Conservation (phyloP, 805 yeast species). For the Sungouiozyma ichnusensis region DNA sequence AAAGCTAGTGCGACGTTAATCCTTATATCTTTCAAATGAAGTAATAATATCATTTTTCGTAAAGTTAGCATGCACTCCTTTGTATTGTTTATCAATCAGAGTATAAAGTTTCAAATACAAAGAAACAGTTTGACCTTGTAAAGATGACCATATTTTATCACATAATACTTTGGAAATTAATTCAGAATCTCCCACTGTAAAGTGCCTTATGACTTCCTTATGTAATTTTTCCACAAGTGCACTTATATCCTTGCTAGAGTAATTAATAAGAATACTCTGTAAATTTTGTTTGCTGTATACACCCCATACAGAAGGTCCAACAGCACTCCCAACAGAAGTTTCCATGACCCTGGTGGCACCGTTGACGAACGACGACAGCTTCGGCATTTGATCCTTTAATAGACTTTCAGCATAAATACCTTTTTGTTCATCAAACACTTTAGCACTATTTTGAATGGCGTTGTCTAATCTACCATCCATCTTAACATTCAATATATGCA, state of each 20-base stretch:
- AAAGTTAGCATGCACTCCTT: constrained; percentile 41
- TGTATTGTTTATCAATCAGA: constrained; percentile 46
- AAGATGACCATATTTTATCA: constrained; percentile 57
- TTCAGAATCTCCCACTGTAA: constrained; percentile 23
- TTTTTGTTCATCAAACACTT: constrained; percentile 25
- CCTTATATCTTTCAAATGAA: constrained; percentile 34
- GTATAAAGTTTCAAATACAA: constrained; percentile 44
- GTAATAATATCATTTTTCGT: constrained; percentile 47
- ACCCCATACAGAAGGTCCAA: constrained; percentile 47
- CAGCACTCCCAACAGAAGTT: constrained; percentile 19
- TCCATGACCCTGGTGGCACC: constrained; percentile 45
- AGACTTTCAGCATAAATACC: constrained; percentile 39
- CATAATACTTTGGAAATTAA: constrained; percentile 35
- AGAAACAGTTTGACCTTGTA: constrained; percentile 52
- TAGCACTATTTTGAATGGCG: constrained; percentile 16
- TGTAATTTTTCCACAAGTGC: constrained; percentile 45
- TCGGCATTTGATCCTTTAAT: constrained; percentile 50
- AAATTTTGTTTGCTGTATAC: constrained; percentile 53
- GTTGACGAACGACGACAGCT: constrained; percentile 51
- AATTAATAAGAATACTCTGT: constrained; percentile 43
- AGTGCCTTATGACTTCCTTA: constrained; percentile 47
- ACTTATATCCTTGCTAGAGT: constrained; percentile 49
- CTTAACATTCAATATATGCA: constrained; percentile 18
- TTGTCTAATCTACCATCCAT: constrained; percentile 13
- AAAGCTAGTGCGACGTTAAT: neutral